Conservation (phyloP, 352 stramenopile genomes). For the Phytophthora cryptogea region DNA sequence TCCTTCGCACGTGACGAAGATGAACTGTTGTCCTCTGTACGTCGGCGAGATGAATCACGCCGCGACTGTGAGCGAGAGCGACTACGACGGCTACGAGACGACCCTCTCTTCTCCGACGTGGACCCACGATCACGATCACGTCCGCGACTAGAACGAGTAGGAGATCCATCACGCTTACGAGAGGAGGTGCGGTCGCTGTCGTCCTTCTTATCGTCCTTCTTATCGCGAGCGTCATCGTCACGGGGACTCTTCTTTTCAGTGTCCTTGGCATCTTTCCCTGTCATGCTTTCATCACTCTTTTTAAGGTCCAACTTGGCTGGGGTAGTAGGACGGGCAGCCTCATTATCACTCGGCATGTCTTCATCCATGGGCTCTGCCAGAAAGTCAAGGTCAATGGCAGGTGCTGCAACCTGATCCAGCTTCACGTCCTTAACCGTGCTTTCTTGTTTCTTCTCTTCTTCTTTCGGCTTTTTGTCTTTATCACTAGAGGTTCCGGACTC, state of each 20-base stretch:
- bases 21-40: slow-evolving; percentile 31
- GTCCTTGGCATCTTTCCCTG: slow-evolving; percentile 31
- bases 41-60: slow-evolving; percentile 42
- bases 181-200: slow-evolving; percentile 29
- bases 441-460: slow-evolving; percentile 41
- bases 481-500: slow-evolving; percentile 27
- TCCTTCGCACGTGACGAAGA: slow-evolving; percentile 35
- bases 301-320: slow-evolving; percentile 29
- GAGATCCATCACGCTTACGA: slow-evolving; percentile 41
- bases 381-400: slow-evolving; percentile 87
- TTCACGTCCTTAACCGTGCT: slow-evolving; percentile 74
- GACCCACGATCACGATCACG: slow-evolving; percentile 29
- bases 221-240: slow-evolving; percentile 18
- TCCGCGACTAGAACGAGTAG: slow-evolving; percentile 32
- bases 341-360: slow-evolving; percentile 47
- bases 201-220: slow-evolving; percentile 14
- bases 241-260: slow-evolving; percentile 27
- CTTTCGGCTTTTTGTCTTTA: slow-evolving; percentile 40
- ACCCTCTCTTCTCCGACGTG: slow-evolving; percentile 28
- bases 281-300: slow-evolving; percentile 39
- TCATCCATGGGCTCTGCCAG: slow-evolving; percentile 58
- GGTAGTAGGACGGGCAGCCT: slow-evolving; percentile 17
- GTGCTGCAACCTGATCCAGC: slow-evolving; percentile 74
- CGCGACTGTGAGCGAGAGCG: slow-evolving; percentile 57
- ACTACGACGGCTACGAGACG: slow-evolving; percentile 35